A percentile compares a stretch with the other conserved stretches of the same genome.
Evolutionary conservation across 305 asterid species (phyloP).

Genomic region (Nicotiana rustica): DNA sequence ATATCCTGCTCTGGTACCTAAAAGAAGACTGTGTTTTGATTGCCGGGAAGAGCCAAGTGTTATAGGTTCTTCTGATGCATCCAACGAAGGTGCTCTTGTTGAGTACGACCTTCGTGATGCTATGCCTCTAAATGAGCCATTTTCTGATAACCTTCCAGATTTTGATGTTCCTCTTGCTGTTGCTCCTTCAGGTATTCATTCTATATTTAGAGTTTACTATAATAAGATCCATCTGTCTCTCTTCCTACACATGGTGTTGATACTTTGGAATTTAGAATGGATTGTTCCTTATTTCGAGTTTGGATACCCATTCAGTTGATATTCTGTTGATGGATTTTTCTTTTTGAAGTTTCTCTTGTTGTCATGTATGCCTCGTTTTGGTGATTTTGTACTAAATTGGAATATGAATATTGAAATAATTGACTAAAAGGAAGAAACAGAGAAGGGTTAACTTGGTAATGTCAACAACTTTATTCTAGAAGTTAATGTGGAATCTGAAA

Average conservation of each 20-base stretch:
- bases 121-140: slow-evolving; percentile 27
- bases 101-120: slow-evolving; percentile 21
- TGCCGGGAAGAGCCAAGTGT: not conserved
- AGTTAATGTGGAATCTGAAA: not conserved
- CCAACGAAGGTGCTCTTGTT: slow-evolving; percentile 31
- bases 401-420: not conserved
- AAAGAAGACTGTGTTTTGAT: too few species aligned
- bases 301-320: not conserved
- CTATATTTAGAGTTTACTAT: slow-evolving; percentile 34
- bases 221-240: not conserved
- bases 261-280: not conserved
- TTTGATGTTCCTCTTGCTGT: slow-evolving; percentile 37
- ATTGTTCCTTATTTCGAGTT: not conserved
- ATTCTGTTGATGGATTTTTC: slow-evolving; percentile 14
- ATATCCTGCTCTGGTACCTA: too few species aligned
- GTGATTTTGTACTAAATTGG: not conserved
- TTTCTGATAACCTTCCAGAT: slow-evolving; percentile 30
- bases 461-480: not conserved
- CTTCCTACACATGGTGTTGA: not conserved
- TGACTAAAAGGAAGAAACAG: not conserved
- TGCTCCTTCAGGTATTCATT: slow-evolving; percentile 28
- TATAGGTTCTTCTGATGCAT: slow-evolving; percentile 15
- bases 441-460: not conserved
- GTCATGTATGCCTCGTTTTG: not conserved
- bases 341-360: not conserved